Percentiles rank a stretch among this genome's conserved stretches.
Conservation (phyloP, 1,139 yeast genomes). For the Debaryomyces robertsiae region DNA sequence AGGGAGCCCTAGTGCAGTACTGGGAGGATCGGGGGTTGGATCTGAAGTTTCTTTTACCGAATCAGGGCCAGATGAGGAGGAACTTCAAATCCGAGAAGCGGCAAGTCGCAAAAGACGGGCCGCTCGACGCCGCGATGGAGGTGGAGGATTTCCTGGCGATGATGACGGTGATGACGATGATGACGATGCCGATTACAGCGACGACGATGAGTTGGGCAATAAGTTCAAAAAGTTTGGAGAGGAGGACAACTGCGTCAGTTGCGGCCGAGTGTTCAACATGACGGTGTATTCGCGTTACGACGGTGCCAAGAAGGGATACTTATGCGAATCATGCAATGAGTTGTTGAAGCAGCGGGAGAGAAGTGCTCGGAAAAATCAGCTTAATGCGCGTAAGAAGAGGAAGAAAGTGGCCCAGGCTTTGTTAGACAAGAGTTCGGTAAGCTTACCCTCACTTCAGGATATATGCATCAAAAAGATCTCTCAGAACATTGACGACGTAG, state of each 20-base stretch:
- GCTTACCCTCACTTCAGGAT: conserved; percentile 76
- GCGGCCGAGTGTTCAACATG: conserved; percentile 57
- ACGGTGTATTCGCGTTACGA: conserved; percentile 65
- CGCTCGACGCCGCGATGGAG: conserved; percentile 29
- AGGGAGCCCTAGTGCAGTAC: conserved; percentile 18
- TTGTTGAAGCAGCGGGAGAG: conserved; percentile 45
- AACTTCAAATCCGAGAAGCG: conserved; percentile 42
- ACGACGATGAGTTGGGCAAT: conserved; percentile 26
- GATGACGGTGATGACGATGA: conserved; percentile 33
- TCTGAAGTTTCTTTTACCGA: neutral
- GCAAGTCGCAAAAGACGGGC: conserved; percentile 38
- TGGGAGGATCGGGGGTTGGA: neutral
- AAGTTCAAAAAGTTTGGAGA: conserved; percentile 46
- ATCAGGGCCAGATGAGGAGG: conserved; percentile 31
- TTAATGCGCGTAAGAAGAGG: conserved; percentile 69
- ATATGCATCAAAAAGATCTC: conserved; percentile 73
- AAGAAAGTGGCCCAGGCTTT: conserved; percentile 83
- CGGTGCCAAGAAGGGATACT: conserved; percentile 53
- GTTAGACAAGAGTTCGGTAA: conserved; percentile 65
- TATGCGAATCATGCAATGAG: conserved; percentile 69
- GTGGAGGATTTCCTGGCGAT: conserved; percentile 20
- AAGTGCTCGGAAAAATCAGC: conserved; percentile 50
- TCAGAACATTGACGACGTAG: conserved; percentile 72
- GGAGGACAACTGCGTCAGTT: conserved; percentile 57
- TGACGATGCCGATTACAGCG: conserved; percentile 30